Percentiles rank a stretch among this genome's conserved stretches.
Evolutionary conservation across 2,329 filamentous ascomycete genomes (phyloP).

Genomic region (Ophioceras dolichostomum): DNA sequence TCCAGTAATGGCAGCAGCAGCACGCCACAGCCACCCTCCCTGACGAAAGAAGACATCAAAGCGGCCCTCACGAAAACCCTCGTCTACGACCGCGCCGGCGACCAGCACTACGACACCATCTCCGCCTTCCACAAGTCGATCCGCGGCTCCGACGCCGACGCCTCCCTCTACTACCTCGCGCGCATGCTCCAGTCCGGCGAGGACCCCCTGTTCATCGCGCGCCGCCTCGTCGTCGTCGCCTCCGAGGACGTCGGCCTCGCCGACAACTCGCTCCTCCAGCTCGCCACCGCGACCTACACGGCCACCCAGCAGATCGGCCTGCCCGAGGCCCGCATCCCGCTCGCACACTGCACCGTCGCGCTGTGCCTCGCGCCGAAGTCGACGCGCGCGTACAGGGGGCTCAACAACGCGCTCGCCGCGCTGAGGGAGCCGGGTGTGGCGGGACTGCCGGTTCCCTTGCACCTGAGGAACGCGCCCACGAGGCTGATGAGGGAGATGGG

Average conservation of each 20-base stretch:
- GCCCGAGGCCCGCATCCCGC: constrained; percentile 85
- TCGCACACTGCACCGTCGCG: constrained; percentile 78
- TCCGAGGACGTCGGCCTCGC: constrained; percentile 89
- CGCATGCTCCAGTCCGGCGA: constrained; percentile 94
- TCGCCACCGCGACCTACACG: constrained; percentile 77
- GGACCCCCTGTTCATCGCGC: constrained; percentile 83
- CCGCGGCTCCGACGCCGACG: constrained; percentile 75
- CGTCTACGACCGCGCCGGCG: constrained; percentile 88
- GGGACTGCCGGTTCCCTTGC: constrained; percentile 68
- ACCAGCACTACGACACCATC: constrained; percentile 96
- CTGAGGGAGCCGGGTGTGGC: constrained; percentile 76
- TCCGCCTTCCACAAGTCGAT: constrained; percentile 95
- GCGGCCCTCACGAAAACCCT: constrained; percentile 77
- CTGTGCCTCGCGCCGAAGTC: constrained; percentile 74
- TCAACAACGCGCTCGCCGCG: constrained; percentile 70
- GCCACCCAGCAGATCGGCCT: constrained; percentile 90
- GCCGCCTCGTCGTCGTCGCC: constrained; percentile 87
- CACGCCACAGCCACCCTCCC: constrained; percentile 23
- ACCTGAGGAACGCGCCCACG: constrained; percentile 86
- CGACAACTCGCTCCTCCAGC: constrained; percentile 68
- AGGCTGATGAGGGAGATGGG: constrained; percentile 86
- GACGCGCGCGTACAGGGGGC: constrained; percentile 70
- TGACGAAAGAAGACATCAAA: constrained; percentile 70
- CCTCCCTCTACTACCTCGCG: constrained; percentile 84
- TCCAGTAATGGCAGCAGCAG: background rate